Evolutionary conservation across 441 rosid species (phyloP), one percentile per base, ranked within the genome.

Genomic region (Pelargonium myrrhifolium): DNA sequence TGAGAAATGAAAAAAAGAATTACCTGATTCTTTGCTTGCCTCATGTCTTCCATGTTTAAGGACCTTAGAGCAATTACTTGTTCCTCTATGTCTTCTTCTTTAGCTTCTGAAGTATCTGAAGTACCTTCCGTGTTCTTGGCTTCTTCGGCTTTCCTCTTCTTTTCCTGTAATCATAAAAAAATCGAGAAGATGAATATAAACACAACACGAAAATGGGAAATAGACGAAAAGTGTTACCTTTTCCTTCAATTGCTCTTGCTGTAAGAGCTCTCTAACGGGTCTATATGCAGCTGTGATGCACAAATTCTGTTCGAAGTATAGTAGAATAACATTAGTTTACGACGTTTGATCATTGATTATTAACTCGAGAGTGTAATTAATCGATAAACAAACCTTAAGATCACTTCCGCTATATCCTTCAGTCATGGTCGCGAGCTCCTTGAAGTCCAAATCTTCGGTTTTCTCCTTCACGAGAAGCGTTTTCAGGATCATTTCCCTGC

Each of bases 351-450:
- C 2, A 31, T 18, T 14, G 4, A 37, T 43, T 31, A 67, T 20
- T 21, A 20, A 64, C 18, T 39, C 22, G 20, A 61, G 49, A 39
- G 51, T 24, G 28, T 60, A 56, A 42, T 5, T 69, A 68, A 20
- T 43, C 6, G 65, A 71, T 59, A 65, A 37, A 62, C 82, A 76
- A 80, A 94, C 99, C 98, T 92, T 94, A 64, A 94, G 97, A 71
- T 94, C 98, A 80, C 99, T 92, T 80, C 98, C 98, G 62, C 82
- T 88, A 42, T 84, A 94, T 26, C 99, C 99, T 76, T 88, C 98
- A 35, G 99, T 89, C 85, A 89, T 80, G 65, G 83, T 64, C 2
- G 93, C 97, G 67, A 94, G 92, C 80, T 92, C 99, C 58, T 86
- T 88, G 68, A 83, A 92, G 70, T 94, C 93, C 1, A 92, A 83